Evolutionary conservation across 345 rosid genomes (phyloP), one percentile per base, ranked within the genome.

Genomic region (Ailanthus altissimus): DNA sequence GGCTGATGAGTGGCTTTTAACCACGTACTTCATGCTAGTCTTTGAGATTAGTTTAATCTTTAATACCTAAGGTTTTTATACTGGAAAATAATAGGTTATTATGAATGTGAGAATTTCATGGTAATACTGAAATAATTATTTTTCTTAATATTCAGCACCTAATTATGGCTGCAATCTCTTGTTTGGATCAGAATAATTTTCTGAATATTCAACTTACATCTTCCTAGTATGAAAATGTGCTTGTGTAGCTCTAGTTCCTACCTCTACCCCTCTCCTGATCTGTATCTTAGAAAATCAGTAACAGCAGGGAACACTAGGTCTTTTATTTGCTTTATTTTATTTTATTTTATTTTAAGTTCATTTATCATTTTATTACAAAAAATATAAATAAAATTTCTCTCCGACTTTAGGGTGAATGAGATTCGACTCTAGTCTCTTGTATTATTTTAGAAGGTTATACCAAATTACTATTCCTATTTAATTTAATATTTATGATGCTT

Each of bases 1-100:
- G 77, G 79, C 79, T 63, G 64, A 63, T 66, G 53, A 54, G 61
- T 60, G 46, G 25, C 60, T 18, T 32, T 10, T 15, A 45, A 32
- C 43, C 56, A 2, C 5, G 10, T 61, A 49, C 26, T 62, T 61
- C 21, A 13, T 64, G 36, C 38, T 40, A 75, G 18, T 28, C 56
- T 60, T 46, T 15, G 78, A 79, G 60, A 32, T 20, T 25, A 23
- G 14, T 28, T 74, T 46, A 40, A 51, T 51, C 66, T 79, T 42
- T 51, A 68, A 59, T 14, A 54, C 64, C 28, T 8, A 56, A 69
- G 60, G 45, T 67, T 32, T 73, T 59, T 26, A 10, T 38, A 23
- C 12, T 0, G 21, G 23, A 38, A 46, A 78, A 78, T 56, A 78
- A 72, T 61, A 60, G 4, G 40, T 61, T 49, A 26, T 51, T 6